Evolutionary conservation across 192 early-diverging fungal species (phyloP).

Genomic region (Coemansia sp.): DNA sequence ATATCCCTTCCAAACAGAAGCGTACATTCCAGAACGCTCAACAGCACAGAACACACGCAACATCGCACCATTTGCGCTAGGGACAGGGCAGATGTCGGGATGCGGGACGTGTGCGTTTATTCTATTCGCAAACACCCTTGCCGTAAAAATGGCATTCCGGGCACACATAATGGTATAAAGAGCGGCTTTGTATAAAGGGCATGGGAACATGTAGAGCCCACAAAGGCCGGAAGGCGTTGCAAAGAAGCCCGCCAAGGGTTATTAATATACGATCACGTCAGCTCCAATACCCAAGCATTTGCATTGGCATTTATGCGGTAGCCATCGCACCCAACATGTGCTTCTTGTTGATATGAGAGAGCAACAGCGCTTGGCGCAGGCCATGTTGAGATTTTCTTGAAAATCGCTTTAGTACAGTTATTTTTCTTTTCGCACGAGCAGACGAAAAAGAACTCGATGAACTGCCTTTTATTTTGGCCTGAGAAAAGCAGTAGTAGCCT

Average conservation of each 20-base stretch:
- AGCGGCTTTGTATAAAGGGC: constrained; percentile 3
- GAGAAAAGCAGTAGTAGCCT: not conserved
- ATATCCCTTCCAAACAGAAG: too few species aligned
- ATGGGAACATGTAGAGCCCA: not conserved
- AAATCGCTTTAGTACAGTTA: too few species aligned
- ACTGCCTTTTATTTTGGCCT: not conserved
- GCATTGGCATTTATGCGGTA: not conserved
- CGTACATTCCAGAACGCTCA: too few species aligned
- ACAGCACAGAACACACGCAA: too few species aligned
- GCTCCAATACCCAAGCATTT: not conserved
- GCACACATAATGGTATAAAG: not conserved
- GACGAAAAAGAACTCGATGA: not conserved
- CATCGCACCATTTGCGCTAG: too few species aligned
- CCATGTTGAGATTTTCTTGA: too few species aligned
- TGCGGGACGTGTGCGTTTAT: not conserved
- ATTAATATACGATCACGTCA: not conserved
- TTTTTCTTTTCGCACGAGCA: not conserved
- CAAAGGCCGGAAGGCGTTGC: not conserved
- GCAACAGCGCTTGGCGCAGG: too few species aligned
- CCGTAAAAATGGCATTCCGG: not conserved
- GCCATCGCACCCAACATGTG: too few species aligned
- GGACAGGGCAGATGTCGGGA: too few species aligned
- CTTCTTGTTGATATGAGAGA: too few species aligned
- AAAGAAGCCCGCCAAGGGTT: not conserved
- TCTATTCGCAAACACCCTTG: not conserved